Base-by-base conservation (phyloP, 495 filamentous ascomycete species). In the Lentithecium fluviatile region DNA sequence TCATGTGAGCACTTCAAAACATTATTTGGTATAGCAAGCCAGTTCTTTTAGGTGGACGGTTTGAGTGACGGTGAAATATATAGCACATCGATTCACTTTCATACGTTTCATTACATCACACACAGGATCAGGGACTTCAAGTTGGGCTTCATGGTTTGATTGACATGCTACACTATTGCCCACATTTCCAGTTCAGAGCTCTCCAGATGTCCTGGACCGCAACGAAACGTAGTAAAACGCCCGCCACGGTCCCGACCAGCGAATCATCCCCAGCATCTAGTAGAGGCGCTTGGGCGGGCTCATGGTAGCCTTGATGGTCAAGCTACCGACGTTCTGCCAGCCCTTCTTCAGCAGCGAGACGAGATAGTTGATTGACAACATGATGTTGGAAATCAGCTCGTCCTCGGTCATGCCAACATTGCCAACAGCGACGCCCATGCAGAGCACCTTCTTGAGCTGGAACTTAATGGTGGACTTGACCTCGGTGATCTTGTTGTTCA, bases 391-490 rank as follows among this genome's bases (percentile, higher is more conserved):
- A 67, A 97, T 88, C 65, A 98, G 82, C 79, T 96, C 88, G 73
- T 98, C 94, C 82, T 92, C 82, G 63, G 84, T 88, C 94, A 98
- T 97, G 69, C 86, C 90, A 63, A 98, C 95, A 78, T 98, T 95
- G 71, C 94, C 94, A 67, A 98, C 89, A 68, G 94, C 94, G 70
- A 97, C 94, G 85, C 95, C 94, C 80, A 98, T 88, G 83, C 94
- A 98, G 64, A 98, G 84, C 71, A 98, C 94, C 88, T 98, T 98
- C 89, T 97, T 98, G 67, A 98, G 84, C 83, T 98, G 94, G 85
- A 98, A 98, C 85, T 98, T 98, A 84, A 98, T 97, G 73, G 95
- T 98, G 62, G 91, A 94, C 87, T 96, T 96, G 83, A 98, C 94
- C 75, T 98, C 94, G 80, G 77, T 95, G 80, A 97, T 88, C 86